Percentiles rank a stretch among this genome's conserved stretches.
These are phyloP conservation scores for Gardenia jasminoides DNA, from an alignment of 257 asterid genomes.

Conservation along the genomic window DNA sequence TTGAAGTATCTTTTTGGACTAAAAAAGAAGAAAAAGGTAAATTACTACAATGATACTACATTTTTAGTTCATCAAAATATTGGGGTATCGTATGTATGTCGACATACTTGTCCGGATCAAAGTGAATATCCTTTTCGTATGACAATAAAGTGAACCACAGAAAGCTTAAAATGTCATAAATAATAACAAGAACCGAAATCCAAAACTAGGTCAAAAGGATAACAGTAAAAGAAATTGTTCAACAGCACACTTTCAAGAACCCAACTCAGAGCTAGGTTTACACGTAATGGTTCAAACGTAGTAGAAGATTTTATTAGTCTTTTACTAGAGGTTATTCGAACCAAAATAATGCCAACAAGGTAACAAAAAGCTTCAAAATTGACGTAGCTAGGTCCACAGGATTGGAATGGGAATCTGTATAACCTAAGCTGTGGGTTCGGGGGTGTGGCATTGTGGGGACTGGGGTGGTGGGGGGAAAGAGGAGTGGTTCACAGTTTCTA, in stretches of 20 bases:
- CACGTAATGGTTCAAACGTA: neutral
- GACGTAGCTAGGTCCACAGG: neutral
- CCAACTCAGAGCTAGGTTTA: neutral
- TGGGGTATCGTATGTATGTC: too few species aligned
- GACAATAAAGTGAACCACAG: neutral
- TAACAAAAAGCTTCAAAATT: neutral
- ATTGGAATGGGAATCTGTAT: conserved; percentile 21
- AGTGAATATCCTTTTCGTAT: neutral
- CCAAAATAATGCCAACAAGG: neutral
- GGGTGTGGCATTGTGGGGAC: neutral
- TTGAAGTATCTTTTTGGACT: too few species aligned
- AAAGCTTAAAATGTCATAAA: neutral
- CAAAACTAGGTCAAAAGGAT: neutral
- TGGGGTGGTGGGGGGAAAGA: neutral
- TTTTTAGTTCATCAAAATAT: too few species aligned
- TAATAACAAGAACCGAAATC: neutral
- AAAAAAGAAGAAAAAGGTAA: too few species aligned
- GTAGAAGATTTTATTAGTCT: too few species aligned
- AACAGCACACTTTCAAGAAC: neutral
- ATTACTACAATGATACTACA: too few species aligned
- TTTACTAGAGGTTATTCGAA: neutral
- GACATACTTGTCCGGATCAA: too few species aligned
- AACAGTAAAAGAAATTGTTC: neutral
- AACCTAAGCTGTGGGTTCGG: neutral
- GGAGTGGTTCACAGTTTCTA: neutral